phyloP scores from a whole-genome alignment of 2,329 filamentous ascomycete genomes.

The Penicillium oxalicum region DNA sequence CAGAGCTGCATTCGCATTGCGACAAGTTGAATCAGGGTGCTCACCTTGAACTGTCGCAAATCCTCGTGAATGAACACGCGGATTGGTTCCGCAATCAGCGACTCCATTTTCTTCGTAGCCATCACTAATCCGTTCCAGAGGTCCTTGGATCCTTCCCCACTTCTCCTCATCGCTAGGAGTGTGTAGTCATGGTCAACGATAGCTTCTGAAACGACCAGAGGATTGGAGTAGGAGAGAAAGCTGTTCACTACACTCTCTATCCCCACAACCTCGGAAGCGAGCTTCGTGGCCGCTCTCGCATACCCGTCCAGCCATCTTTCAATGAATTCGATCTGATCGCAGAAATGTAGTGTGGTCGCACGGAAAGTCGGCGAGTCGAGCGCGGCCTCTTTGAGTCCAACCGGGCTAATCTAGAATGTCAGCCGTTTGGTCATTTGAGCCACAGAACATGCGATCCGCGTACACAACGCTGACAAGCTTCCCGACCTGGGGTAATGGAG shows the following conservation, averaged over 20 bases:
- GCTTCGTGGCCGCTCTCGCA: conserved; percentile 55
- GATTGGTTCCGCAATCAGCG: conserved; percentile 73
- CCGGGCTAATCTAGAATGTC: conserved; percentile 50
- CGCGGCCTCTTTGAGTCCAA: conserved; percentile 86
- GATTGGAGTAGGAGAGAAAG: conserved; percentile 68
- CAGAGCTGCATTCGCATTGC: neutral
- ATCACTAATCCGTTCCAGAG: conserved; percentile 75
- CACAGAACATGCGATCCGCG: neutral
- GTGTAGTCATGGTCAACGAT: conserved; percentile 95
- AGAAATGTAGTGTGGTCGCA: conserved; percentile 76
- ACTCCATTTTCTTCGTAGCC: conserved; percentile 71
- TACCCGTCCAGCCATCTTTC: conserved; percentile 86
- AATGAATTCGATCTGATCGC: conserved; percentile 83
- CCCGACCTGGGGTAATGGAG: conserved; percentile 37
- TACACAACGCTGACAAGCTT: conserved; percentile 44
- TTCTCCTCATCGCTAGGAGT: conserved; percentile 73
- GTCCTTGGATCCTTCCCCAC: conserved; percentile 78
- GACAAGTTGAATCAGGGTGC: neutral
- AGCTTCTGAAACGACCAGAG: conserved; percentile 68
- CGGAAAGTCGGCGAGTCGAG: conserved; percentile 96
- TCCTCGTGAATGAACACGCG: conserved; percentile 71
- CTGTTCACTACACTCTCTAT: conserved; percentile 74
- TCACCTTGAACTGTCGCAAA: conserved; percentile 69
- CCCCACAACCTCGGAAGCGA: conserved; percentile 60
- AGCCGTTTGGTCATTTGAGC: conserved; percentile 9